phyloP scores from a whole-genome alignment of 2,329 filamentous ascomycete genomes.

The Dothistroma septosporum region DNA sequence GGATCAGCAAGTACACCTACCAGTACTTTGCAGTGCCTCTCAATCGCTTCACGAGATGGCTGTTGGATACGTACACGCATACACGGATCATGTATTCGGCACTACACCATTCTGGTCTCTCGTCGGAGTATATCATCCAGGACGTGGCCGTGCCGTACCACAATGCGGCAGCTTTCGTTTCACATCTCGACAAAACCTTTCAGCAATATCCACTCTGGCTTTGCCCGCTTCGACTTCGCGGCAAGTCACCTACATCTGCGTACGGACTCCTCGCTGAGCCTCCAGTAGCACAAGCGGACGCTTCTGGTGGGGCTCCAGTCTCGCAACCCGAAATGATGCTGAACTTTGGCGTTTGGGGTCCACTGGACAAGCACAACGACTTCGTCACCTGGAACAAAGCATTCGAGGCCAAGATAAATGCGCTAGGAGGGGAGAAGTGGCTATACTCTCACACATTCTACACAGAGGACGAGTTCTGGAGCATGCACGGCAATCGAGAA shows the following conservation, averaged over 20 bases:
- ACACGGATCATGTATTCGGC: constrained; percentile 60
- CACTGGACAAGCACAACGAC: constrained; percentile 40
- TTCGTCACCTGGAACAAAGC: constrained; percentile 67
- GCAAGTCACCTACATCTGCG: neutral
- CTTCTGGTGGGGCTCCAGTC: neutral
- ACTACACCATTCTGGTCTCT: constrained; percentile 42
- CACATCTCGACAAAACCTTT: constrained; percentile 46
- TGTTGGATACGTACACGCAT: constrained; percentile 57
- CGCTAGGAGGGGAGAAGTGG: constrained; percentile 77
- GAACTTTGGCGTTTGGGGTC: constrained; percentile 67
- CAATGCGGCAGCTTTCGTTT: constrained; percentile 49
- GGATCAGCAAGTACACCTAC: constrained; percentile 58
- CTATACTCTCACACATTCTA: constrained; percentile 86
- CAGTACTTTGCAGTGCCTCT: constrained; percentile 58
- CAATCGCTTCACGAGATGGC: constrained; percentile 52
- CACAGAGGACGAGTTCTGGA: constrained; percentile 65
- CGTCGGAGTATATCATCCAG: constrained; percentile 56
- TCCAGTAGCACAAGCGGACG: neutral
- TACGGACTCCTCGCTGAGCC: neutral
- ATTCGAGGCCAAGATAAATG: constrained; percentile 64
- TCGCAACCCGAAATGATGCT: constrained; percentile 33
- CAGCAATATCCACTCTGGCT: constrained; percentile 56
- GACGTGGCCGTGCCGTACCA: constrained; percentile 57
- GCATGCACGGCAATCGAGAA: constrained; percentile 51
- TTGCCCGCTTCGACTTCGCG: constrained; percentile 44